phyloP scores from a whole-genome alignment of 2,329 filamentous ascomycete genomes.

The Aciculosporium take region DNA sequence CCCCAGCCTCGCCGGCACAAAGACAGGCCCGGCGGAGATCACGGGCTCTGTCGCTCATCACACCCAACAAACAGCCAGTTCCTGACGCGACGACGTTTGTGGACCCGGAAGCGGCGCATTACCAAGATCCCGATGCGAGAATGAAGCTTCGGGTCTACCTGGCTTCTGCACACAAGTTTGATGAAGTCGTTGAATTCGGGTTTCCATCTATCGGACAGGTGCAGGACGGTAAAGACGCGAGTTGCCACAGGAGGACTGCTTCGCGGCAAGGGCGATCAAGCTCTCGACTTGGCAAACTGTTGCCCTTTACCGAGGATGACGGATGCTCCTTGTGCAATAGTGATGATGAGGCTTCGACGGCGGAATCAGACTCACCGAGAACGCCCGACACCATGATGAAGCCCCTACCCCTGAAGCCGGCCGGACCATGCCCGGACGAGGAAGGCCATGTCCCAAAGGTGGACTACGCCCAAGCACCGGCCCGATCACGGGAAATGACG shows the following conservation, averaged over 20 bases:
- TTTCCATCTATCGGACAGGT: slow-evolving; percentile 55
- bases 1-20: slow-evolving; percentile 9
- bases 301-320: slow-evolving; percentile 46
- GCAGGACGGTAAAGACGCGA: slow-evolving; percentile 16
- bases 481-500: slow-evolving; percentile 73
- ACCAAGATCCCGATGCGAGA: slow-evolving; percentile 78
- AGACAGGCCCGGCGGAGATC: slow-evolving; percentile 36
- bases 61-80: slow-evolving; percentile 26
- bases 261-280: slow-evolving; percentile 15
- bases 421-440: slow-evolving; percentile 14
- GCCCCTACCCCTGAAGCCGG: slow-evolving; percentile 16
- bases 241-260: slow-evolving; percentile 9
- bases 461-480: slow-evolving; percentile 36
- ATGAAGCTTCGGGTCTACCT: slow-evolving; percentile 76
- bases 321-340: slow-evolving; percentile 39
- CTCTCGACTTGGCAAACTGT: slow-evolving; percentile 34
- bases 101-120: slow-evolving; percentile 65
- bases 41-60: slow-evolving; percentile 40
- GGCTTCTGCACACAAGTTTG: slow-evolving; percentile 84
- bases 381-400: slow-evolving; percentile 38
- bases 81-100: slow-evolving; percentile 23
- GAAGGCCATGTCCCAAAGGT: slow-evolving; percentile 14
- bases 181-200: slow-evolving; percentile 87
- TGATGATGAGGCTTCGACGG: slow-evolving; percentile 35
- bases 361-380: slow-evolving; percentile 45